phyloP scores from a whole-genome alignment of 768 basidiomycete species.

The Mycena vulgaris region DNA sequence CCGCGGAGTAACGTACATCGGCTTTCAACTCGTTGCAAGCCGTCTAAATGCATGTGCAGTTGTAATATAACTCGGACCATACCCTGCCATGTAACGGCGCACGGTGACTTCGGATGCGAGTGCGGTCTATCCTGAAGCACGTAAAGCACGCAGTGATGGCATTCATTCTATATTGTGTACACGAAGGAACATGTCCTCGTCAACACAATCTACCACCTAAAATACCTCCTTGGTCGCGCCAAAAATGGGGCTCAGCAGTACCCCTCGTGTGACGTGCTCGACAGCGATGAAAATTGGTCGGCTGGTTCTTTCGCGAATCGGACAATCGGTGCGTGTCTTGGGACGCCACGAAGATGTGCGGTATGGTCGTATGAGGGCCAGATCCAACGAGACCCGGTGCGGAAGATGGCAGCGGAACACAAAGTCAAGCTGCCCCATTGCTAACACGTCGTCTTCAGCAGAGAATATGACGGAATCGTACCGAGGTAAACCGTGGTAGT shows the following conservation, averaged over 20 bases:
- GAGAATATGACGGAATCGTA: constrained; percentile 6
- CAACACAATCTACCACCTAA: neutral
- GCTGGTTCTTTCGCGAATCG: neutral
- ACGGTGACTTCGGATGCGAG: neutral
- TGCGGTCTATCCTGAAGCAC: too few relatives aligned
- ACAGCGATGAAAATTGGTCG: neutral
- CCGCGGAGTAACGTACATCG: too few relatives aligned
- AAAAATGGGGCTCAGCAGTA: neutral
- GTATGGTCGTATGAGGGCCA: neutral
- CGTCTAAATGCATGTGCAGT: too few relatives aligned
- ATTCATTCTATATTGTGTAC: neutral
- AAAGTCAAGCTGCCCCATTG: neutral
- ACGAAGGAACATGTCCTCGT: neutral
- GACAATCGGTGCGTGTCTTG: neutral
- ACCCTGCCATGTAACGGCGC: too few relatives aligned
- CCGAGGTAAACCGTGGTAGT: neutral
- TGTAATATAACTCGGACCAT: too few relatives aligned
- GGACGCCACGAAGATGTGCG: neutral
- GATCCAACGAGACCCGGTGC: neutral
- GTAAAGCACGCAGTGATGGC: too few relatives aligned
- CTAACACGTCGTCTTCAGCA: neutral
- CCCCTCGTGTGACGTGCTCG: neutral
- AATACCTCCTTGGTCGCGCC: neutral
- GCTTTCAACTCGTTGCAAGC: too few relatives aligned
- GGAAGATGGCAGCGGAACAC: neutral